Base-by-base conservation (phyloP, 441 rosid genomes). In the Erodium moschatum region DNA sequence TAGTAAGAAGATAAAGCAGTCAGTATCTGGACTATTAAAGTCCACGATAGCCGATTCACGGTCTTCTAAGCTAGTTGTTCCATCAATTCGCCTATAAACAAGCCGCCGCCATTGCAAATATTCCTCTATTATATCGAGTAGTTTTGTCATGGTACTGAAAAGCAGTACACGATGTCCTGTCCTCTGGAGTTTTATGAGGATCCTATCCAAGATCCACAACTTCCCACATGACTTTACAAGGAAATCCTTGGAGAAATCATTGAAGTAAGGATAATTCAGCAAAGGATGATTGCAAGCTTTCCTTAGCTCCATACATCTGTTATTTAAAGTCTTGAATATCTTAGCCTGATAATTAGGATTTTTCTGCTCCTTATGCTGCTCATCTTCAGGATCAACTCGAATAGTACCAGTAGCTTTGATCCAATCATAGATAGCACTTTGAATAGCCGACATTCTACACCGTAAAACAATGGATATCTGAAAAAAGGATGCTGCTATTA, bases 261-360 rank as follows among this genome's bases (percentile, higher is more conserved):
- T 89, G 77, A 78, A 92, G 77, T 92, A 92, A 44, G 99, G 99
- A 76, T 90, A 95, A 83, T 90, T 92, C 54, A 95, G 97, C 78
- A 95, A 82, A 76, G 99, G 99, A 81, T 95, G 99, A 69, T 95
- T 95, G 85, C 99, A 95, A 62, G 89, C 74, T 81, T 95, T 95
- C 62, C 99, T 85, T 75, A 95, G 92, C 85, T 95, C 99, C 99
- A 95, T 95, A 80, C 99, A 95, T 77, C 99, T 87, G 83, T 95
- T 95, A 81, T 89, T 89, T 73, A 95, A 70, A 72, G 97, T 81
- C 79, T 67, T 89, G 69, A 83, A 90, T 74, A 82, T 80, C 84
- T 83, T 87, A 65, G 95, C 85, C 83, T 87, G 96, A 77, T 95
- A 92, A 65, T 80, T 62, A 4, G 96, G 90, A 80, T 81, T 92